Conservation (phyloP, 2,329 filamentous ascomycete genomes). For the Arthrobotrys entomopaga region DNA sequence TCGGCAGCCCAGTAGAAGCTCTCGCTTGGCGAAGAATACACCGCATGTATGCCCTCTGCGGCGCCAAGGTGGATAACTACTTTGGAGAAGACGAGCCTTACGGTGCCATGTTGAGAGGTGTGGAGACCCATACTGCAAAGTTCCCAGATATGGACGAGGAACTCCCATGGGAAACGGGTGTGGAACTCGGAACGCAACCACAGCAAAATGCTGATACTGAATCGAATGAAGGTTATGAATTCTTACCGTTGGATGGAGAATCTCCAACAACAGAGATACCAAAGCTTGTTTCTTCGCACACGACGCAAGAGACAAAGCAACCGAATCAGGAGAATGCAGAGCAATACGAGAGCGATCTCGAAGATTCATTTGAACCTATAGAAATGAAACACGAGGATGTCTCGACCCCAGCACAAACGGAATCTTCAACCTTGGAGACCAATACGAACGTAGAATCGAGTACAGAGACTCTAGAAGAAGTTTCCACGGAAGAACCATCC, state of each 20-base stretch:
- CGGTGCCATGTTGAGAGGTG: constrained; percentile 34
- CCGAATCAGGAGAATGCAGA: background rate
- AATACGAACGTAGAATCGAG: constrained; percentile 4
- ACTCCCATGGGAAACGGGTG: constrained; percentile 42
- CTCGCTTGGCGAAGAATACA: constrained; percentile 52
- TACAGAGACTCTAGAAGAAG: constrained; percentile 14
- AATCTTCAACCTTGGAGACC: background rate
- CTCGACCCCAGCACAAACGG: background rate
- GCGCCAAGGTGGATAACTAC: constrained; percentile 41
- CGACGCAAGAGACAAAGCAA: background rate
- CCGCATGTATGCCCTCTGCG: constrained; percentile 50
- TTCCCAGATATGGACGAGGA: constrained; percentile 44
- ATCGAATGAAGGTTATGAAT: constrained; percentile 20
- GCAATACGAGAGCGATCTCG: background rate
- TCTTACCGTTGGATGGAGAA: constrained; percentile 9
- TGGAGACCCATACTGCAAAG: constrained; percentile 17
- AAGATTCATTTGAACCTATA: constrained; percentile 25
- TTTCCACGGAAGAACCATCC: constrained; percentile 3
- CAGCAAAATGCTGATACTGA: background rate
- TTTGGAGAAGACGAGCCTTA: constrained; percentile 30
- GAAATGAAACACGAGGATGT: background rate
- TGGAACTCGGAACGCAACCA: constrained; percentile 9
- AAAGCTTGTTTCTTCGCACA: background rate
- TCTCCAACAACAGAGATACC: background rate
- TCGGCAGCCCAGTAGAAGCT: constrained; percentile 48